A percentile compares a stretch with the other conserved stretches of the same genome.
Conservation (phyloP, 306 rosid genomes). For the Trifolium dubium region DNA sequence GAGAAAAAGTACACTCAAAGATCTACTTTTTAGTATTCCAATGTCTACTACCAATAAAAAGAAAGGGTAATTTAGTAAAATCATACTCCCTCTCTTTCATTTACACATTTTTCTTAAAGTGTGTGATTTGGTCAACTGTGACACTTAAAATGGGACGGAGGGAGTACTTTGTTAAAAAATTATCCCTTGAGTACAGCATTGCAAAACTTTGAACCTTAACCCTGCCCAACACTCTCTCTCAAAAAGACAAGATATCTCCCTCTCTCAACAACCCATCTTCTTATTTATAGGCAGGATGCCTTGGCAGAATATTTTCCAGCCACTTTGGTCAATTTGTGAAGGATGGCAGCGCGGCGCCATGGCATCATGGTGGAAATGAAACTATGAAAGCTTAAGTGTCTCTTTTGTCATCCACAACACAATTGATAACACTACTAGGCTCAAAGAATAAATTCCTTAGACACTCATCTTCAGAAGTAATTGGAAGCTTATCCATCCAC, state of each 20-base stretch:
- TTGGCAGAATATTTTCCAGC: not conserved
- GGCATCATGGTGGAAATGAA: not conserved
- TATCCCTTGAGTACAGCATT: not conserved
- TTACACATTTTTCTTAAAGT: no score
- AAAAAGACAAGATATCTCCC: conserved; percentile 5
- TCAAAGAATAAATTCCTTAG: not conserved
- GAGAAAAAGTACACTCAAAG: no score
- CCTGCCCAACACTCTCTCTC: not conserved
- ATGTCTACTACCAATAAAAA: no score
- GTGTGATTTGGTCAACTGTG: no score
- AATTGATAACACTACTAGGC: not conserved
- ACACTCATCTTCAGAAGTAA: not conserved
- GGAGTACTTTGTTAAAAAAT: not conserved
- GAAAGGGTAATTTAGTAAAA: no score
- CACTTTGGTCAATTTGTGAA: not conserved
- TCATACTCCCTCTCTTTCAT: no score
- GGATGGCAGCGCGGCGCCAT: not conserved
- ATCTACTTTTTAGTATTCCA: no score
- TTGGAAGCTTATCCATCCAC: not conserved
- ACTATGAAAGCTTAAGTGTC: not conserved
- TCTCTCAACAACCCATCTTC: conserved; percentile 7
- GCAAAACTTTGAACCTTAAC: not conserved
- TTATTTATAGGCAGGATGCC: not conserved
- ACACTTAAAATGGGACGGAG: no score
- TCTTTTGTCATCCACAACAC: not conserved